Evolutionary conservation across 768 basidiomycete species (phyloP), one percentile per base, ranked within the genome.

Genomic region (Rhizopogon sp.): DNA sequence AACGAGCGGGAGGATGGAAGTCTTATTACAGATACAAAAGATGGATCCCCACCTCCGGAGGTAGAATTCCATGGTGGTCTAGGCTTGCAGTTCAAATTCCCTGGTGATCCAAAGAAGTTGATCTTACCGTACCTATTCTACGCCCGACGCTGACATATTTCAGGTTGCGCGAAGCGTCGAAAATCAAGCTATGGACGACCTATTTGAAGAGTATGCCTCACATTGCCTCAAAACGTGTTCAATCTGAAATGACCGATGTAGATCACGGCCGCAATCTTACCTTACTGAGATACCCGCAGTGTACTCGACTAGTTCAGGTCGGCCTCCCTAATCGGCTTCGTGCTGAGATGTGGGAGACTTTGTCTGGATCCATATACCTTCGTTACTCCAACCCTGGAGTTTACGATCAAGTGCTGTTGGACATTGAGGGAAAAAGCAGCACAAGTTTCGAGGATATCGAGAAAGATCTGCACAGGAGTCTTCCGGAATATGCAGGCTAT

Each of bases 371-470:
- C 5, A 75, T 98, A 52, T 96, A 85, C 70, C 83, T 97, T 16
- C 92, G 97, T 11, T 93, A 87, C 64, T 77, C 83, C 43, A 87
- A 94, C 58, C 93, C 91, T 1, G 91, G 93, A 8, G 79, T 81
- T 52, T 99, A 97, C 67, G 78, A 83, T 11, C 75, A 77, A 7
- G 76, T 98, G 14, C 72, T 98, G 5, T 79, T 83, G 52, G 84
- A 91, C 51, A 85, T 93, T 68, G 77, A 79, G 56, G 94, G 92
- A 6, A 81, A 84, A 56, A 86, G 82, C 20, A 93, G 79, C 49
- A 89, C 89, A 8, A 93, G 93, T 60, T 96, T 95, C 1, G 97
- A 99, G 66, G 97, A 99, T 67, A 99, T 99, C 42, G 97, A 98
- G 75, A 99, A 99, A 70, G 97, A 99, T 69, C 72, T 99, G 28